These are phyloP conservation scores for Alectoria sarmentosa DNA, from an alignment of 495 filamentous ascomycete genomes.

Conservation along the genomic window DNA sequence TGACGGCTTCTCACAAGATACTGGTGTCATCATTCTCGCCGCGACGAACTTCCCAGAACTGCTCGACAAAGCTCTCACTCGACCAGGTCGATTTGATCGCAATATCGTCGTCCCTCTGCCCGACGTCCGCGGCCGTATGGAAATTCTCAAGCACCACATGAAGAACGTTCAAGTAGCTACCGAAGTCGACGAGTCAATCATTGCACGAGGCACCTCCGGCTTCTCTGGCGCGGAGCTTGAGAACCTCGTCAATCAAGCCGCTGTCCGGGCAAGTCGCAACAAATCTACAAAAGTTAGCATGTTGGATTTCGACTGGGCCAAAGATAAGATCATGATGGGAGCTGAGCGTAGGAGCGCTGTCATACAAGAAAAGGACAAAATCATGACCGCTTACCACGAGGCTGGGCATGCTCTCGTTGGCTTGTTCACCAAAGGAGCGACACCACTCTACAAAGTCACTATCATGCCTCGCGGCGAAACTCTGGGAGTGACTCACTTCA, in stretches of 20 bases:
- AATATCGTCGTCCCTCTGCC: conserved; percentile 82
- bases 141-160: conserved; percentile 86
- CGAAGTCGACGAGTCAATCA: conserved; percentile 72
- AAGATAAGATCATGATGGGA: conserved; percentile 97
- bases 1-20: conserved; percentile 91
- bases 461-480: conserved; percentile 85
- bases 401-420: conserved; percentile 89
- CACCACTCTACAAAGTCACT: conserved; percentile 89
- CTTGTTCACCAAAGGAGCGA: conserved; percentile 64
- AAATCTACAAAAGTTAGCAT: conserved; percentile 66
- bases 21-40: conserved; percentile 87
- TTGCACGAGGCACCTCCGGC: conserved; percentile 81
- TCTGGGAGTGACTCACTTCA: conserved; percentile 74
- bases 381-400: conserved; percentile 94
- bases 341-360: conserved; percentile 82
- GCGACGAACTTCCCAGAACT: conserved; percentile 94
- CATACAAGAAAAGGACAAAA: conserved; percentile 78
- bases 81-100: conserved; percentile 92
- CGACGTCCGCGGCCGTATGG: conserved; percentile 89
- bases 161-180: conserved; percentile 70
- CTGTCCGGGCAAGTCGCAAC: conserved; percentile 78
- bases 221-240: conserved; percentile 94
- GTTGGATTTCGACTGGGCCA: conserved; percentile 90
- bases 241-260: conserved; percentile 94
- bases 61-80: conserved; percentile 88